Conservation (phyloP, 2,329 filamentous ascomycete genomes). For the Penicillium rolfsii region DNA sequence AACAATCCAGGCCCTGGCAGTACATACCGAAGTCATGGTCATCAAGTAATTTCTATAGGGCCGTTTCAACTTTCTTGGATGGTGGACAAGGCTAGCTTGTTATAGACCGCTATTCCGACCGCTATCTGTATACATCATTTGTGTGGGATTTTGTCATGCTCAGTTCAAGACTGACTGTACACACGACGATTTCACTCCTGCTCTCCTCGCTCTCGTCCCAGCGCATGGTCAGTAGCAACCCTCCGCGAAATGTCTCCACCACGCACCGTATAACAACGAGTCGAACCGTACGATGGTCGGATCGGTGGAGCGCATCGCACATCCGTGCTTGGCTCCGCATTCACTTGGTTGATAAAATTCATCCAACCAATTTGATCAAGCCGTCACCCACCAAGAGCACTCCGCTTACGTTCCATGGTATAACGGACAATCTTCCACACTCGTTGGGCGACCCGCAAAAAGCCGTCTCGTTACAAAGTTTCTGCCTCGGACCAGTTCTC, state of each 20-base stretch:
- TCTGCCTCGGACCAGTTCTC: neutral
- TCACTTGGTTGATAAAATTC: constrained; percentile 19
- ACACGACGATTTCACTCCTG: neutral
- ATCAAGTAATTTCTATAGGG: neutral
- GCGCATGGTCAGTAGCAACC: neutral
- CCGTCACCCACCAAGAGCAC: neutral
- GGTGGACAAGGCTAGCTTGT: neutral
- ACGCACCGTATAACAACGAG: constrained; percentile 7
- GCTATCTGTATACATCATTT: neutral
- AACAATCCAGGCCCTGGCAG: neutral
- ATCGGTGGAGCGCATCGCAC: constrained; percentile 23
- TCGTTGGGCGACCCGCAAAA: neutral
- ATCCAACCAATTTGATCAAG: constrained; percentile 19
- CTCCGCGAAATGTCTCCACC: constrained; percentile 14
- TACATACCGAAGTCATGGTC: neutral
- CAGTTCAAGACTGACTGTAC: neutral
- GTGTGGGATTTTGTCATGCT: neutral
- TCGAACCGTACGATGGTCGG: constrained; percentile 8
- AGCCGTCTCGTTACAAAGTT: neutral
- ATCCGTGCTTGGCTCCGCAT: constrained; percentile 18
- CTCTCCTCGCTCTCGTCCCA: neutral
- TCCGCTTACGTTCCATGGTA: constrained; percentile 15
- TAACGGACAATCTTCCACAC: neutral
- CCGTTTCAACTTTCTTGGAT: neutral
- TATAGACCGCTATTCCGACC: neutral